A percentile compares a stretch with the other conserved stretches of the same genome.
Conservation (phyloP, 2,329 filamentous ascomycete genomes). For the Calonectria montana region DNA sequence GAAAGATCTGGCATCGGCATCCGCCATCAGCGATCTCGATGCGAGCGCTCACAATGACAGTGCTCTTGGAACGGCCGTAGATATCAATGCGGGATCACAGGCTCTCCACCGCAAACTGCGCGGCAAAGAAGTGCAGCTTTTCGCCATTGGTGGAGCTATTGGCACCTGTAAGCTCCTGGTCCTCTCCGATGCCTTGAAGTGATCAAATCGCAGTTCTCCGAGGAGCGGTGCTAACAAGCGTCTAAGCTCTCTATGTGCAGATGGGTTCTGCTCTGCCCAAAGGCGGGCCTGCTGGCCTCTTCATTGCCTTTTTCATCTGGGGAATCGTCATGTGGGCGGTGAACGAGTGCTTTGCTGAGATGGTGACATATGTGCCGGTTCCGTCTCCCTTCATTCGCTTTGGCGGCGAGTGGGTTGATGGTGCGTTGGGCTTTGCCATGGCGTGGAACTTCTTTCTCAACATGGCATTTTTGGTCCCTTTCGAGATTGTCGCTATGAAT, state of each 20-base stretch:
- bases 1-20: not conserved
- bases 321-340: constrained; percentile 19
- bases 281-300: constrained; percentile 19
- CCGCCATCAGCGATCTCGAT: not conserved
- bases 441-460: constrained; percentile 46
- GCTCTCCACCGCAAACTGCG: constrained; percentile 18
- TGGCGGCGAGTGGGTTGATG: constrained; percentile 22
- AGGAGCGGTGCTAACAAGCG: not conserved
- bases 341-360: constrained; percentile 23
- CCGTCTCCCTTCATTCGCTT: constrained; percentile 21
- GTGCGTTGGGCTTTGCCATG: constrained; percentile 28
- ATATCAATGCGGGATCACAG: constrained; percentile 15
- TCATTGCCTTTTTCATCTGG: constrained; percentile 20
- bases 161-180: constrained; percentile 15
- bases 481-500: constrained; percentile 43
- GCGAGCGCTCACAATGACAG: not conserved
- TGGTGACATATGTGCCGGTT: constrained; percentile 19
- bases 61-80: not conserved
- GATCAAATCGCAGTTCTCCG: not conserved
- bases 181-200: not conserved
- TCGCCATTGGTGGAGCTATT: constrained; percentile 24
- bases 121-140: constrained; percentile 22
- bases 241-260: constrained; percentile 21
- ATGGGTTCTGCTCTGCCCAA: constrained; percentile 24
- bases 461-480: constrained; percentile 43